These are phyloP conservation scores for Aureobasidium sp. DNA, from an alignment of 2,329 filamentous ascomycete species.

Conservation along the genomic window DNA sequence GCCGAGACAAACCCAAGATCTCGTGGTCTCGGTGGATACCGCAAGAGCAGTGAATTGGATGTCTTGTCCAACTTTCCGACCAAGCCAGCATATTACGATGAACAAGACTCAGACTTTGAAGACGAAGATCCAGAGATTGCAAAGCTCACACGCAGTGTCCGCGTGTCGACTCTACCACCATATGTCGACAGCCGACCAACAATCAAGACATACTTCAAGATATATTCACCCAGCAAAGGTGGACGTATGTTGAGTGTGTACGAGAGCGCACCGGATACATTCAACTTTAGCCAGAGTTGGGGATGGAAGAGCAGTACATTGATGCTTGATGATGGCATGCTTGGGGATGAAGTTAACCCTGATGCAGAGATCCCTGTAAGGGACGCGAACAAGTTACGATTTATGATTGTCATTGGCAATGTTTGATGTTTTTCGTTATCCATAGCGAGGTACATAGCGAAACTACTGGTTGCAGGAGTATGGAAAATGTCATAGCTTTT, in stretches of 20 bases:
- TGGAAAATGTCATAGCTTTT: not conserved
- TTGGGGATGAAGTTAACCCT: conserved; percentile 23
- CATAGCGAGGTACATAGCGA: not conserved
- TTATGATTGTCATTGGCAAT: conserved; percentile 54
- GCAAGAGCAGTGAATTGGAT: conserved; percentile 23
- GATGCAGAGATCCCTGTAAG: conserved; percentile 19
- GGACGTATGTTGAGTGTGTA: conserved; percentile 52
- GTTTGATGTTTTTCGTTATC: conserved; percentile 22
- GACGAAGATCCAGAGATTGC: conserved; percentile 16
- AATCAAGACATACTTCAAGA: conserved; percentile 55
- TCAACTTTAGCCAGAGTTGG: conserved; percentile 54
- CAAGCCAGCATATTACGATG: conserved; percentile 16
- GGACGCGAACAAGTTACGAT: conserved; percentile 42
- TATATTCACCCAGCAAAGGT: conserved; percentile 51
- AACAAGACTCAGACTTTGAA: conserved; percentile 19
- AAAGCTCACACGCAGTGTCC: conserved; percentile 19
- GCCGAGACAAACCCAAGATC: conserved; percentile 15
- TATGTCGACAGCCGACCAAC: conserved; percentile 49
- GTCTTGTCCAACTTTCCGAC: conserved; percentile 7
- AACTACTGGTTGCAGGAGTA: not conserved
- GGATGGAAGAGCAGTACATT: conserved; percentile 54
- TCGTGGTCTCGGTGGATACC: conserved; percentile 23
- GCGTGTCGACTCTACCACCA: conserved; percentile 40
- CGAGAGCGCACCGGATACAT: conserved; percentile 49
- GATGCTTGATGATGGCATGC: conserved; percentile 43